Evolutionary conservation across 768 basidiomycete genomes (phyloP), one percentile per base, ranked within the genome.

Genomic region (Leucocoprinus leucothites): DNA sequence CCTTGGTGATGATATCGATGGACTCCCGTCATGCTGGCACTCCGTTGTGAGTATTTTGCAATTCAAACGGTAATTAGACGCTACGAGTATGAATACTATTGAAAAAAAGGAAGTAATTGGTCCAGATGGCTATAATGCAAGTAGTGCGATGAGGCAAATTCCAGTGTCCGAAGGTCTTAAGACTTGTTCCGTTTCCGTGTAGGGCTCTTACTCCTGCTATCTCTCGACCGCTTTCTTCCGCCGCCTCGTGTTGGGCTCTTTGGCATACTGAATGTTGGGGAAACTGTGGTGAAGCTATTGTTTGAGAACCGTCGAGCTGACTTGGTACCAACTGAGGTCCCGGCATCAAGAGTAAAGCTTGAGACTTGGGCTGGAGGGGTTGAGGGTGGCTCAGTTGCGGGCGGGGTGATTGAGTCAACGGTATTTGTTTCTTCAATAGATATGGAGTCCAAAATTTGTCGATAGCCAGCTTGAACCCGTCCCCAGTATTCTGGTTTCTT

Each of bases 391-490:
- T 74, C 74, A 3, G 68, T 71, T 9, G 61, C 69, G 0, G 74
- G 73, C 9, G 75, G 75, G 3, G 68, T 70, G 13, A 60, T 62
- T 6, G 57, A 62, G 9, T 41, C 38, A 35, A 41, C 36, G 14
- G 38, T 11, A 7, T 4, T n/a, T 9, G 24, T 21, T 25, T 24
- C 42, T 18, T 18, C 16, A 14, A 51, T 14, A 42, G 40, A 14
- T 9, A 58, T 18, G 1, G 26, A 24, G 14, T 61, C 65, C 14
- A 78, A 63, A 13, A 76, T 67, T 1, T 65, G 70, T 9, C 85
- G 78, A 63, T 86, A 92, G 0, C 84, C 91, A 0, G 76, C 77
- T 62, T 91, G 89, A 2, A 92, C 76, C 9, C 89, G 69, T 1
- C 82, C 82, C 40, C 77, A 77, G 62, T 80, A 85, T 8, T 70